A percentile compares a stretch with the other conserved stretches of the same genome.
These are phyloP conservation scores for Dactylorhiza incarnata DNA, from an alignment of 106 monocot genomes.

Conservation along the genomic window DNA sequence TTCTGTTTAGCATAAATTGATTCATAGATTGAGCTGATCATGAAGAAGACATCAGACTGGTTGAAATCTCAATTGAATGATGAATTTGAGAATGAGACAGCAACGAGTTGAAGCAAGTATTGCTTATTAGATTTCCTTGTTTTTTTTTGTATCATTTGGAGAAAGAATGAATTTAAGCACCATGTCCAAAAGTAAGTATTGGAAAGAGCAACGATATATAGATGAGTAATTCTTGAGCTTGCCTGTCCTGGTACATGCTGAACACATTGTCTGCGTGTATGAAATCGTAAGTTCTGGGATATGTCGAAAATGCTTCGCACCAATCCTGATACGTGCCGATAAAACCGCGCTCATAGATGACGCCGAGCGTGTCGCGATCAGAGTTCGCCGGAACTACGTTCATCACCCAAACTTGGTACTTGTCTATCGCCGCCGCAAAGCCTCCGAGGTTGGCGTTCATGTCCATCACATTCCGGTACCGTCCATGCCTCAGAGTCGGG, in stretches of 20 bases:
- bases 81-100: too few relatives aligned
- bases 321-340: constrained; percentile 54
- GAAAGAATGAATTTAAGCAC: neutral
- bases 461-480: constrained; percentile 50
- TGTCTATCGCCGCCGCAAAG: constrained; percentile 40
- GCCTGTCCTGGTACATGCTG: constrained; percentile 44
- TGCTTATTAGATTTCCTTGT: neutral
- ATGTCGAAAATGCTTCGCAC: constrained; percentile 56
- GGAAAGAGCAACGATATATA: neutral
- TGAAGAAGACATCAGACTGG: too few relatives aligned
- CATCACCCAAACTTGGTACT: constrained; percentile 49
- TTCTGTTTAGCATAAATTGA: too few relatives aligned
- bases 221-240: neutral
- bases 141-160: neutral
- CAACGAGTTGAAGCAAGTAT: too few relatives aligned
- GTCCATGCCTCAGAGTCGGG: constrained; percentile 18
- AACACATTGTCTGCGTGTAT: constrained; percentile 45
- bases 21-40: too few relatives aligned
- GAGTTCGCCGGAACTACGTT: constrained; percentile 32
- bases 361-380: constrained; percentile 21
- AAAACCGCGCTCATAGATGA: constrained; percentile 45
- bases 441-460: constrained; percentile 50
- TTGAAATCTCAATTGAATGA: too few relatives aligned
- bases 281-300: constrained; percentile 52
- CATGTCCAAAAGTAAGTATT: neutral